Base-by-base conservation (phyloP, 345 rosid species). In the Psidium friedrichsthalianum region DNA sequence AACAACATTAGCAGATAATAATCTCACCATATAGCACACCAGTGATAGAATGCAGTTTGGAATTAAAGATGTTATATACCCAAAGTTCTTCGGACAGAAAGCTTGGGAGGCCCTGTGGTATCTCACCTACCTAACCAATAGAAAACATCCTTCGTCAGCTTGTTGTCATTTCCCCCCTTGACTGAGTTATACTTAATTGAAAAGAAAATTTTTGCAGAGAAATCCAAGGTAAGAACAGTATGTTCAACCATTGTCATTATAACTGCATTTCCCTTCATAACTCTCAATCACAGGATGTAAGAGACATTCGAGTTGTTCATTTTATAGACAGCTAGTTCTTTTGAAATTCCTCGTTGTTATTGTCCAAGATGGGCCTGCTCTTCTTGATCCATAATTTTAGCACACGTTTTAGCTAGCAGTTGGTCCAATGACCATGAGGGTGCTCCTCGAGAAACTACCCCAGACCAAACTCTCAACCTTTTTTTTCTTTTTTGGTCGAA, bases 21-120 rank as follows among this genome's bases (percentile, higher is more conserved):
- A 54, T 82, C 99, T 94, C 89, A 97, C 99, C 99, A 91, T 88
- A 97, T 94, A 85, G 99, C 61, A 97, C 99, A 58, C 99, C 99
- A 85, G 99, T 96, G 82, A 97, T 95, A 97, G 98, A 90, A 95
- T 80, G 99, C 94, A 76, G 99, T n/a, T 97, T 82, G 99, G 96
- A 91, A 97, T 94, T 89, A 97, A 90, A 83, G 98, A 94, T 88
- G 84, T 92, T n/a, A 83, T 91, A 90, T 94, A 90, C 80, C 90
- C 92, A 89, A 97, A 97, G 74, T 87, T 86, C 85, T 90, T 93
- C 8, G 99, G 99, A 96, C 83, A 56, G 99, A 95, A 97, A 97
- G 58, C 89, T 90, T 51, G 99, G 99, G 86, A 97, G 97, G 51
- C 99, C 99, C 89, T 95, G 94, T 49, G 99, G 99, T 91, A 97